phyloP scores from a whole-genome alignment of 176 grass and related monocot genomes.

The Alloteropsis semialata region DNA sequence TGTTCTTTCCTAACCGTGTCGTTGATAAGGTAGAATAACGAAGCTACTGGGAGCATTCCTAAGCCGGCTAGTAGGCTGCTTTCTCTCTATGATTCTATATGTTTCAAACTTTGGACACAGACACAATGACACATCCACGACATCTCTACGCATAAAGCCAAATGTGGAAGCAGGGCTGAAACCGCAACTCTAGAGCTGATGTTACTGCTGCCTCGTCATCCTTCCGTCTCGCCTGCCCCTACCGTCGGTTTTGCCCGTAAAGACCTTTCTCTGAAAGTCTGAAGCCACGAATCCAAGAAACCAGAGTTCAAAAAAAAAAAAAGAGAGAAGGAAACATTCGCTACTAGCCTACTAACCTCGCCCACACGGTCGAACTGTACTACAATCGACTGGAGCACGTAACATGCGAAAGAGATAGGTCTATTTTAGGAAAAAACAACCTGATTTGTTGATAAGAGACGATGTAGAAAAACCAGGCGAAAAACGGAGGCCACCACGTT shows the following conservation, averaged over 20 bases:
- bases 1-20: not conserved
- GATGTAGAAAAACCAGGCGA: not conserved
- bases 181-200: not conserved
- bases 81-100: not conserved
- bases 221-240: too few species aligned
- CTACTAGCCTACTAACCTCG: too few species aligned
- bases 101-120: not conserved
- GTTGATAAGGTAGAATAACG: constrained; percentile 28
- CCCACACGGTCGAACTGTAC: too few species aligned
- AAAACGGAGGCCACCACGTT: not conserved
- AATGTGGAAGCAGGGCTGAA: not conserved
- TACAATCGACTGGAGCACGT: too few species aligned
- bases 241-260: too few species aligned
- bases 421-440: too few species aligned
- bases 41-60: not conserved
- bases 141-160: not conserved
- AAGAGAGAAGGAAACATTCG: too few species aligned
- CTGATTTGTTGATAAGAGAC: not conserved
- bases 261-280: too few species aligned
- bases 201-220: too few species aligned
- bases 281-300: too few species aligned
- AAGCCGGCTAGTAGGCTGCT: not conserved
- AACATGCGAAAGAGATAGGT: too few species aligned
- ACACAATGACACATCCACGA: not conserved
- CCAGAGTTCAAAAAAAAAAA: too few species aligned